Evolutionary conservation across 257 asterid species (phyloP).

Genomic region (Solanum medicagineum): DNA sequence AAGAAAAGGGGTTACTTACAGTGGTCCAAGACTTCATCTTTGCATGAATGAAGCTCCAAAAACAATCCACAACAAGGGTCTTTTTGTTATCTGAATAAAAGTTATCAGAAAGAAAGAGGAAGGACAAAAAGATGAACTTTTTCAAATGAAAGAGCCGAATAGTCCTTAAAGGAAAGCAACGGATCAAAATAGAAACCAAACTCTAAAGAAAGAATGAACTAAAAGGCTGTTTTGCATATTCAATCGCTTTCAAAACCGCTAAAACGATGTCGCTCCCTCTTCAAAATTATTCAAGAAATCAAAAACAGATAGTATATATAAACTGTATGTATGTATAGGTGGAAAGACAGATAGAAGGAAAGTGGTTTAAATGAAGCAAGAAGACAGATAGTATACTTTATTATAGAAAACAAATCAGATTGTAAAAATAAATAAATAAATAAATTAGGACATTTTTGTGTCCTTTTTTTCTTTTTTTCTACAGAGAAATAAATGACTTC

Average conservation of each 20-base stretch:
- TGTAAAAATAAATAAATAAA: neutral
- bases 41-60: conserved; percentile 8
- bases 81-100: neutral
- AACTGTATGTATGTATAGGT: neutral
- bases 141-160: conserved; percentile 12
- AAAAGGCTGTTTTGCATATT: conserved; percentile 11
- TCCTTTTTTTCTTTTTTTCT: neutral
- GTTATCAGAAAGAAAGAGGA: neutral
- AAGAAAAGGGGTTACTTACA: conserved; percentile 17
- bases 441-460: neutral
- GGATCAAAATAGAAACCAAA: conserved; percentile 21
- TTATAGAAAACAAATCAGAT: neutral
- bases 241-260: neutral
- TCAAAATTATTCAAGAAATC: neutral
- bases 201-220: conserved; percentile 27
- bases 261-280: conserved; percentile 22
- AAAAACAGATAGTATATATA: neutral
- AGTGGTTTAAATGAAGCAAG: neutral
- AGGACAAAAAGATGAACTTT: neutral
- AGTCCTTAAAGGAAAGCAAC: conserved; percentile 17
- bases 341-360: neutral
- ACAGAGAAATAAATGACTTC: neutral
- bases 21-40: conserved; percentile 24
- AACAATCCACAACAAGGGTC: neutral
- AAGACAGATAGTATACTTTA: neutral